phyloP scores from a whole-genome alignment of 768 basidiomycete genomes.

The Saitozyma podzolica region DNA sequence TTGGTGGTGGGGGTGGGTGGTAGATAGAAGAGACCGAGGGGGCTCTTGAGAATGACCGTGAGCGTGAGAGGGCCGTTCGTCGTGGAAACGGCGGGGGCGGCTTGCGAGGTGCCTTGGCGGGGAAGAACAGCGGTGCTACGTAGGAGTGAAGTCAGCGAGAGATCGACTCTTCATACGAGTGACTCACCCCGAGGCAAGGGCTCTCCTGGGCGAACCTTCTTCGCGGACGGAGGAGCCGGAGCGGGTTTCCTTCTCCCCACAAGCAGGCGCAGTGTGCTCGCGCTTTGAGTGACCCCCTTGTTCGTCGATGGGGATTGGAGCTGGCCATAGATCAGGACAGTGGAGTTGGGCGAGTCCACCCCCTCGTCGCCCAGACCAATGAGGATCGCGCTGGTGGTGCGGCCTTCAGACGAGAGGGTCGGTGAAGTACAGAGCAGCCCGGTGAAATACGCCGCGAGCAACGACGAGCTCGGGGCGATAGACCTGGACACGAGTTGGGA shows the following conservation, averaged over 20 bases:
- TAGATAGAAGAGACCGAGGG: slow-evolving; percentile 39
- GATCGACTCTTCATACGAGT: neutral
- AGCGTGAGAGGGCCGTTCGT: slow-evolving; percentile 13
- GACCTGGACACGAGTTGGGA: slow-evolving; percentile 11
- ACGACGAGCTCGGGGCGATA: slow-evolving; percentile 28
- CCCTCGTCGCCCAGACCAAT: slow-evolving; percentile 50
- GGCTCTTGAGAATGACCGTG: slow-evolving; percentile 26
- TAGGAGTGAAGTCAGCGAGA: neutral
- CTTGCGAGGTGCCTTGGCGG: slow-evolving; percentile 27
- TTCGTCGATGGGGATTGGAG: slow-evolving; percentile 11
- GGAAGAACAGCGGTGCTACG: slow-evolving; percentile 42
- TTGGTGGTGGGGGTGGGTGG: slow-evolving; percentile 22
- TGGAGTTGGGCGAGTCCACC: slow-evolving; percentile 52
- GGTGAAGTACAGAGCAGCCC: slow-evolving; percentile 30
- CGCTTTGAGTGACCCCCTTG: slow-evolving; percentile 5
- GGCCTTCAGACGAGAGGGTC: slow-evolving; percentile 22
- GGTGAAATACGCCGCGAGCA: slow-evolving; percentile 42
- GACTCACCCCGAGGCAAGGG: slow-evolving; percentile 47
- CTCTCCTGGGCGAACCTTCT: slow-evolving; percentile 45
- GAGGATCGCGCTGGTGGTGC: slow-evolving; percentile 40
- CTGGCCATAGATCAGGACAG: slow-evolving; percentile 47
- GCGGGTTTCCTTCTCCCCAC: slow-evolving; percentile 36
- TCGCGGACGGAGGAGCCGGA: slow-evolving; percentile 20
- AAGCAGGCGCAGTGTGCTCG: slow-evolving; percentile 18
- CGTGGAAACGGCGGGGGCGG: slow-evolving; percentile 32